Evolutionary conservation across 2,329 filamentous ascomycete genomes (phyloP).

Genomic region (Fusarium stilboides): DNA sequence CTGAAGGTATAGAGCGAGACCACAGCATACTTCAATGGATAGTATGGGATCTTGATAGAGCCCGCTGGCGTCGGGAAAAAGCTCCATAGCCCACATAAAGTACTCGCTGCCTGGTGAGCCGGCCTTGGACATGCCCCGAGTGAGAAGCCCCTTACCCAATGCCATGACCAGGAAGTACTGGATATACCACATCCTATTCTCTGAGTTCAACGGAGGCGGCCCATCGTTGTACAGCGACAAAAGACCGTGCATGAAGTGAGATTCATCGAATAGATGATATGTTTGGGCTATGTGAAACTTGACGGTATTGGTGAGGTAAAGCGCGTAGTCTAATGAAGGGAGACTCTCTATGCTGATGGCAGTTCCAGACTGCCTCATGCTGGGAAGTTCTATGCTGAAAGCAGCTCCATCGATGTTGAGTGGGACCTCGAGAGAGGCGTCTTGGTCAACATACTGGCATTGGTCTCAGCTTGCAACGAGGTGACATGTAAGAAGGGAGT

Average conservation of each 20-base stretch:
- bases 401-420: neutral
- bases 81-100: neutral
- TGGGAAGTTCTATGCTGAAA: neutral
- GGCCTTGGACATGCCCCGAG: neutral
- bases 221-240: neutral
- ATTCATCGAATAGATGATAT: neutral
- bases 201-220: neutral
- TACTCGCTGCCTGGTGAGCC: neutral
- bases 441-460: neutral
- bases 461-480: neutral
- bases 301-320: neutral
- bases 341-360: neutral
- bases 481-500: no score
- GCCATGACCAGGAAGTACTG: neutral
- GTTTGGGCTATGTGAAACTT: conserved; percentile 1
- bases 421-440: neutral
- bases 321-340: neutral
- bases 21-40: neutral
- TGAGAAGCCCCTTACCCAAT: neutral
- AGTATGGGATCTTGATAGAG: neutral
- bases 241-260: neutral
- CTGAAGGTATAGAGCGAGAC: neutral
- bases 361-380: neutral
- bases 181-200: neutral
- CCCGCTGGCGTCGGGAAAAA: neutral